Evolutionary conservation across 1,139 yeast species (phyloP).

Genomic region (Yamadazyma atmosphaerica): DNA sequence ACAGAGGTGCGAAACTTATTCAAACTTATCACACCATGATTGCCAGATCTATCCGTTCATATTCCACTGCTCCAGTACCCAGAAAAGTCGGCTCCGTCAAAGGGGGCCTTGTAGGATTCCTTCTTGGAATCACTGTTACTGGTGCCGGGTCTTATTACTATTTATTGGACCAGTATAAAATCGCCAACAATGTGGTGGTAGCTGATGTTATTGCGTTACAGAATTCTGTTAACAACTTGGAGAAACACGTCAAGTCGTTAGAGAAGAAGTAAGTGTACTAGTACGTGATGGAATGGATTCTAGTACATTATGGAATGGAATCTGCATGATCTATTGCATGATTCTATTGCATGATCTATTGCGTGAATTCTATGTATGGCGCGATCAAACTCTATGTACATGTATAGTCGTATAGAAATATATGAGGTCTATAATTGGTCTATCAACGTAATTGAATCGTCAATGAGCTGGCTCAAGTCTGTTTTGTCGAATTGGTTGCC

Average conservation of each 20-base stretch:
- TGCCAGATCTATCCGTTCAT: constrained; percentile 26
- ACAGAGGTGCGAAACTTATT: constrained; percentile 1
- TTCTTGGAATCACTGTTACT: constrained; percentile 72
- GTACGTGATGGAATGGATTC: no score
- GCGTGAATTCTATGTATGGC: no score
- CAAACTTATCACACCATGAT: neutral
- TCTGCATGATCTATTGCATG: no score
- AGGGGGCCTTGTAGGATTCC: constrained; percentile 74
- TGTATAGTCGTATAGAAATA: no score
- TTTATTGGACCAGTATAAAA: constrained; percentile 73
- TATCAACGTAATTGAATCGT: constrained; percentile 27
- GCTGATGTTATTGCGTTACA: constrained; percentile 75
- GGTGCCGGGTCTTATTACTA: constrained; percentile 79
- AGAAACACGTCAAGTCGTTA: constrained; percentile 58
- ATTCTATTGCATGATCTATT: no score
- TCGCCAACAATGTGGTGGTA: constrained; percentile 68
- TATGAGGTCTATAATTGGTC: constrained; percentile 20
- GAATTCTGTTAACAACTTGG: constrained; percentile 65
- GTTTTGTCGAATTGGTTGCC: constrained; percentile 32
- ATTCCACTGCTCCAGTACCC: constrained; percentile 21
- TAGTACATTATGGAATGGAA: no score
- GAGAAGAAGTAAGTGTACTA: constrained; percentile 31
- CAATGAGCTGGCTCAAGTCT: constrained; percentile 28
- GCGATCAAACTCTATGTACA: no score
- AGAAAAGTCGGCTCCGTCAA: constrained; percentile 59